These are phyloP conservation scores for Xerophyta viscosa DNA, from an alignment of 106 monocot species.

Conservation along the genomic window DNA sequence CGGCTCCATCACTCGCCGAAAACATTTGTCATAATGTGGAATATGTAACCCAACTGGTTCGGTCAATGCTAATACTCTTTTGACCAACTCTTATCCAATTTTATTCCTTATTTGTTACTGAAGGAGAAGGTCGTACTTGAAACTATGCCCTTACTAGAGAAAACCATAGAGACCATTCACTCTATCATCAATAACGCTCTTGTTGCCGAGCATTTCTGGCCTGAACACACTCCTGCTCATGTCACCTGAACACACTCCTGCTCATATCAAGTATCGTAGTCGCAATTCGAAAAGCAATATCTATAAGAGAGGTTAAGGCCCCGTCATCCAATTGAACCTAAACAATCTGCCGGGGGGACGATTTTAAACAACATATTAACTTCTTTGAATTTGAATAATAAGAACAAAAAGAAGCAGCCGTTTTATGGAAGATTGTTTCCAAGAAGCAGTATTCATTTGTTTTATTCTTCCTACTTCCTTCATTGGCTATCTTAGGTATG, in stretches of 20 bases:
- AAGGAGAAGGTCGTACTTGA: not conserved
- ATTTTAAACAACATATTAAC: slow-evolving; percentile 30
- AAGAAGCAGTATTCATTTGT: slow-evolving; percentile 23
- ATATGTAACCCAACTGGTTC: no score
- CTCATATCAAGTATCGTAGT: slow-evolving; percentile 9
- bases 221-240: no score
- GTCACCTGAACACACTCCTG: slow-evolving; percentile 13
- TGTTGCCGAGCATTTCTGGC: slow-evolving; percentile 15
- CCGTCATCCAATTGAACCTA: slow-evolving; percentile 22
- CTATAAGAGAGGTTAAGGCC: not conserved
- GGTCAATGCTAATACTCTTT: no score
- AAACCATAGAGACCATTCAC: not conserved
- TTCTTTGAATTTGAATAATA: not conserved
- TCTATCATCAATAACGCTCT: not conserved
- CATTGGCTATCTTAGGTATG: slow-evolving; percentile 52
- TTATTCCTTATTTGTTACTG: not conserved
- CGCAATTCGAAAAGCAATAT: not conserved
- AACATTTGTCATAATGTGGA: no score
- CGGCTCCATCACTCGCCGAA: no score
- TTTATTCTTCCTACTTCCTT: slow-evolving; percentile 36
- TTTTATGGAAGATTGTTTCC: slow-evolving; percentile 43
- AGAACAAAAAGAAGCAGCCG: slow-evolving; percentile 3
- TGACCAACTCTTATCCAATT: not conserved
- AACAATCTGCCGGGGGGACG: slow-evolving; percentile 41
- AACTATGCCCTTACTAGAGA: not conserved